phyloP scores from a whole-genome alignment of 169 alveolate genomes.

The Plasmodium billcollinsi region DNA sequence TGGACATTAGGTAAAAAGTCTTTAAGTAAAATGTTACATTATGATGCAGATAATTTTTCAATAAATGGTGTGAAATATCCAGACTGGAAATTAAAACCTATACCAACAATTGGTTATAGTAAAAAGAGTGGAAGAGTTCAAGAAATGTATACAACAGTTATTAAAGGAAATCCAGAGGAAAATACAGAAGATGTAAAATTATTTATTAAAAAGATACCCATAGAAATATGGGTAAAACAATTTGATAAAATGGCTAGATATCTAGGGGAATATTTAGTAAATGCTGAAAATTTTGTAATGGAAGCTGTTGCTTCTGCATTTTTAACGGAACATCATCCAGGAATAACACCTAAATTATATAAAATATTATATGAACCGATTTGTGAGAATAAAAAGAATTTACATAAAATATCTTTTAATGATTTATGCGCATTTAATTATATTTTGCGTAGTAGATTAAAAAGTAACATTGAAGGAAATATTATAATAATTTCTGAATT shows the following conservation, averaged over 20 bases:
- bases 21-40: slow-evolving; percentile 4
- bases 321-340: slow-evolving; percentile 63
- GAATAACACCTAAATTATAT: slow-evolving; percentile 82
- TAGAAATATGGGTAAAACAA: slow-evolving; percentile 84
- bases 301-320: slow-evolving; percentile 88
- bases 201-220: slow-evolving; percentile 84
- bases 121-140: slow-evolving; percentile 82
- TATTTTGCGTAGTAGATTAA: slow-evolving; percentile 17
- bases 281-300: slow-evolving; percentile 88
- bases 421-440: slow-evolving; percentile 61
- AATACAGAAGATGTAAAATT: slow-evolving; percentile 55
- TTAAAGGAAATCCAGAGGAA: slow-evolving; percentile 25
- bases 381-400: slow-evolving; percentile 13
- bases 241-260: slow-evolving; percentile 80
- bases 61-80: slow-evolving; percentile 78
- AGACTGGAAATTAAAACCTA: slow-evolving; percentile 78
- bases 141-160: slow-evolving; percentile 77
- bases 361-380: slow-evolving; percentile 79
- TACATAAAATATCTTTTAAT: slow-evolving; percentile 16
- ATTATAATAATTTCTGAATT: slow-evolving; percentile 80
- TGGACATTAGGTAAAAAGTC: slow-evolving; percentile 1
- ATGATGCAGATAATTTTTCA: slow-evolving; percentile 36
- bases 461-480: slow-evolving; percentile 78
- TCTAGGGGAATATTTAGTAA: slow-evolving; percentile 85
- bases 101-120: slow-evolving; percentile 81